These are phyloP conservation scores for Eimeria tenella DNA, from an alignment of 169 alveolate genomes.

Conservation along the genomic window DNA sequence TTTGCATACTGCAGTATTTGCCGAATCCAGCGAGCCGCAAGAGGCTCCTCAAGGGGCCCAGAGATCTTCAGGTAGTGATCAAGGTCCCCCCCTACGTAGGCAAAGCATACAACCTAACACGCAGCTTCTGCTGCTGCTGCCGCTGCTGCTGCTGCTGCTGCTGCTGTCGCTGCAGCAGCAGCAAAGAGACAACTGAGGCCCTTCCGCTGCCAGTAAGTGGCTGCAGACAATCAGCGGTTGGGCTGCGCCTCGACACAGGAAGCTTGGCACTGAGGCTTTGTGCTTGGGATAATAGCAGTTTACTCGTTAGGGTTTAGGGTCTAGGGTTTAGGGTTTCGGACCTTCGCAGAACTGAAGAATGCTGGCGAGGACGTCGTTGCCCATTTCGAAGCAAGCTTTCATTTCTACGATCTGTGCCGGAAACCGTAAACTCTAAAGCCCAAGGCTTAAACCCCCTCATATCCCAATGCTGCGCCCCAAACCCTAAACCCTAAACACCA, in stretches of 20 bases:
- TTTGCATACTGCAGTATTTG: conserved; percentile 88
- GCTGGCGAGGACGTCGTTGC: conserved; percentile 89
- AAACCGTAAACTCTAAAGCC: neutral
- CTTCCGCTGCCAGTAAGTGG: no score
- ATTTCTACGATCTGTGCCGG: conserved; percentile 90
- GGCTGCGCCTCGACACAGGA: no score
- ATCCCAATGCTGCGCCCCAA: no score
- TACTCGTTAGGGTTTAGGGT: neutral
- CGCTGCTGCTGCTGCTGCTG: neutral
- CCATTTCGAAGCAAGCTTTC: conserved; percentile 93
- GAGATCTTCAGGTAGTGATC: conserved; percentile 91
- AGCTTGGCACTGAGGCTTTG: no score
- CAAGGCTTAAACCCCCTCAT: no score
- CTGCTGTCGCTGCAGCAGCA: neutral
- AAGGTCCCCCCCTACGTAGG: conserved; percentile 87
- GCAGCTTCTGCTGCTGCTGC: neutral
- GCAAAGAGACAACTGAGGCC: no score
- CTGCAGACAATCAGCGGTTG: no score
- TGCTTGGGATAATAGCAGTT: no score
- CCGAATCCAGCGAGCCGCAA: conserved; percentile 91
- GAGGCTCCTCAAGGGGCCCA: conserved; percentile 91
- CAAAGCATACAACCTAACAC: neutral
- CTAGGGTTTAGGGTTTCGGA: neutral
- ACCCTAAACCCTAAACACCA: no score
- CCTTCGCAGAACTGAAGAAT: conserved; percentile 90